A percentile compares a stretch with the other conserved stretches of the same genome.
These are phyloP conservation scores for Didymella glomerata DNA, from an alignment of 2,329 filamentous ascomycete species.

Conservation along the genomic window DNA sequence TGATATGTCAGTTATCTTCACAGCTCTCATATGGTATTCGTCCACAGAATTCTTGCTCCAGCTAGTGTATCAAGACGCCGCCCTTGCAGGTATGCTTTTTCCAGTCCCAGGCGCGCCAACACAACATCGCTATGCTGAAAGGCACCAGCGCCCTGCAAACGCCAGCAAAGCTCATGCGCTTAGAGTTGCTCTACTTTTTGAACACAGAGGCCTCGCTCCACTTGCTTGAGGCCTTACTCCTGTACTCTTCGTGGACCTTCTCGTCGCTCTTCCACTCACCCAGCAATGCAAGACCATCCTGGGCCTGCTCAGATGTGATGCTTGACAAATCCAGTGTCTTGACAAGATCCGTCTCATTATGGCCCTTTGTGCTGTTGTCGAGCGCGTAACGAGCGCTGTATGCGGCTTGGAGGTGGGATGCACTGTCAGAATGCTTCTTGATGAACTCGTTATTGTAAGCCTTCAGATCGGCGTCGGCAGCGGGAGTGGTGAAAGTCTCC, in stretches of 20 bases:
- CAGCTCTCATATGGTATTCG: not conserved
- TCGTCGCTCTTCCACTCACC: conserved; percentile 60
- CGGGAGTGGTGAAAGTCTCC: conserved; percentile 69
- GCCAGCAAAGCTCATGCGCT: conserved; percentile 9
- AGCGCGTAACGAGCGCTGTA: conserved; percentile 68
- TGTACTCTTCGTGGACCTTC: conserved; percentile 61
- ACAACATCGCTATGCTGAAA: conserved; percentile 13
- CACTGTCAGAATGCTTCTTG: conserved; percentile 68
- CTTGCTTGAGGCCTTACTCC: conserved; percentile 48
- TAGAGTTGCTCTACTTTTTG: conserved; percentile 27
- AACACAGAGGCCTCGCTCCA: conserved; percentile 54
- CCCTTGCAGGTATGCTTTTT: conserved; percentile 3
- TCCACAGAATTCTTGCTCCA: not conserved
- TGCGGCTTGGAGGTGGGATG: conserved; percentile 69
- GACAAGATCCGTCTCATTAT: conserved; percentile 70
- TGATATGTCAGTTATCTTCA: not conserved
- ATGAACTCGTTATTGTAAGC: conserved; percentile 74
- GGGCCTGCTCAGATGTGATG: conserved; percentile 65
- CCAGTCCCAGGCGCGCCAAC: not conserved
- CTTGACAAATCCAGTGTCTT: conserved; percentile 63
- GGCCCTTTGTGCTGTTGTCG: conserved; percentile 63
- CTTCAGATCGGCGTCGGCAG: conserved; percentile 64
- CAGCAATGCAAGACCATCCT: conserved; percentile 61
- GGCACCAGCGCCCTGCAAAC: conserved; percentile 1
- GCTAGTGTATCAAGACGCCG: not conserved